Evolutionary conservation across 2,329 filamentous ascomycete species (phyloP), one percentile per base, ranked within the genome.

Genomic region (Colletotrichum falcatum): DNA sequence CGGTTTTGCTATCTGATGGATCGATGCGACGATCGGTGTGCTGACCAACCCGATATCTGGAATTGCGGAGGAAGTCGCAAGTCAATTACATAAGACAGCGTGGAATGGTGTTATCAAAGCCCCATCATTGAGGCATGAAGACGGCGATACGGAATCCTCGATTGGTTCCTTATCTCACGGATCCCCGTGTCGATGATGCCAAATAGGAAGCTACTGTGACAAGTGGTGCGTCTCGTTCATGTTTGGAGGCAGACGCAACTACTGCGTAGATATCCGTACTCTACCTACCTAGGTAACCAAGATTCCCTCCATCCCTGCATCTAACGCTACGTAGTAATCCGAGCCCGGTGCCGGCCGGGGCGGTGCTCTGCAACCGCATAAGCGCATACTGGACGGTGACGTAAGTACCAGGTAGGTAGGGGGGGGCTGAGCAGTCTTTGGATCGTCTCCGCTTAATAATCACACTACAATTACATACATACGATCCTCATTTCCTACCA

Each of bases 11-110:
- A 26, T 39, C 33, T 26, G 23, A 39, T 35, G 51, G 20, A 54
- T 35, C 20, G 51, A 54, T 49, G 46, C 46, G 46, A 53, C 23
- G 14, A 30, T 53, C 28, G 20, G 39, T 49, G 56, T 61, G 64
- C 28, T 66, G 28, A 35, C 35, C 37, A 49, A 33, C 42, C 39
- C 30, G 30, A 30, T 39, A 14, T 63, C 9, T 51, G 39, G 39
- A 39, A 56, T 26, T 33, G 33, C 28, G 49, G 23, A 61, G 46
- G 30, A 49, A 48, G 44, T 48, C 28, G 58, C 20, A 35, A 30
- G n/a, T 61, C 59, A 51, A 61, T 61, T 61, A 61, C 59, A 51
- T 61, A 61, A 61, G 59, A 16, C 30, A 18, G 42, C 28, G 11
- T 14, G 12, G 11, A 28, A 61, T 20, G 35, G 33, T 35, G 46